Evolutionary conservation across 306 rosid genomes (phyloP), one percentile per base, ranked within the genome.

Genomic region (Trifolium dubium): DNA sequence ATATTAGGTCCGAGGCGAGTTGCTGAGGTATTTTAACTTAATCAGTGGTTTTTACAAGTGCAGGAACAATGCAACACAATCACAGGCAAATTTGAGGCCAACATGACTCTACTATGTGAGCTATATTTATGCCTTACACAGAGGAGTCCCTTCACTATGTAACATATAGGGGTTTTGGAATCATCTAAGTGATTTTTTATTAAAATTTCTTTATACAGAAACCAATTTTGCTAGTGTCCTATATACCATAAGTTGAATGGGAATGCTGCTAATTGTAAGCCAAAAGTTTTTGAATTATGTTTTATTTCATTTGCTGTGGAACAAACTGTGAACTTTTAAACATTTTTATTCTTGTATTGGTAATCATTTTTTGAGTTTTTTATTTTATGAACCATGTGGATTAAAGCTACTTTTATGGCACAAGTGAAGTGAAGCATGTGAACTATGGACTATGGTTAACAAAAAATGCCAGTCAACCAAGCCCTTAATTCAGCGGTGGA

Each of bases 81-180:
- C 67, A 19, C 41, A 28, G 67, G 62, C 63, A 30, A 78, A 64
- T 75, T 68, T 64, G 69, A 74, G 71, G 47, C 58, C 43, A 70
- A 61, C 50, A 46, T 55, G 54, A 59, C 63, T 17, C 54, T n/a
- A 32, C 63, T 10, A 18, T 76, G 53, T 17, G 50, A 69, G 50
- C 63, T 70, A 19, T 64, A 9, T 69, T 40, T 60, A 60, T 60
- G 12, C 73, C 54, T 79, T 35, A 28, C 39, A 8, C 67, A 0
- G 32, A 4, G 23, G 59, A 8, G 13, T 53, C 39, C 37, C 64
- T 19, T 66, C 71, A 44, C 66, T 31, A 10, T 41, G 37, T 8
- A 53, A 8, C 41, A 23, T 34, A 8, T 54, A 1, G 1, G 12
- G 28, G 19, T n/a, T 65, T 5, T 1, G 2, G 23, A 39, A 51